Conservation (phyloP, 495 filamentous ascomycete genomes). For the Pyronema domesticum region DNA sequence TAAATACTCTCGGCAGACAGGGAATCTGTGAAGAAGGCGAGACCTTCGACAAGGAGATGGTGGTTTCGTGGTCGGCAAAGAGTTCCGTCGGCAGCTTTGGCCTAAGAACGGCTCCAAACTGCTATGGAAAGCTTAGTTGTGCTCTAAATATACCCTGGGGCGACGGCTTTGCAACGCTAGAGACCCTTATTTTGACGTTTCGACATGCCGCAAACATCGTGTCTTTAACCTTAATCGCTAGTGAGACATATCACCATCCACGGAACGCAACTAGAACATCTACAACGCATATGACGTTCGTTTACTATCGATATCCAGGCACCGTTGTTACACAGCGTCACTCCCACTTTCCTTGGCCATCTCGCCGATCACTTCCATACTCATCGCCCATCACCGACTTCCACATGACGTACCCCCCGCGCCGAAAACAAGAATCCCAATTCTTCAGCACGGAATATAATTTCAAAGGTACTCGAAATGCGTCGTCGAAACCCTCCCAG, state of each 20-base stretch:
- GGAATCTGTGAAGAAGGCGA: neutral
- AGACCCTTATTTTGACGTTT: too few relatives aligned
- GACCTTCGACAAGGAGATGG: too few relatives aligned
- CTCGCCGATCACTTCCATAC: neutral
- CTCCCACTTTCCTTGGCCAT: neutral
- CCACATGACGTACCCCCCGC: neutral
- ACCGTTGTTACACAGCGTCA: neutral
- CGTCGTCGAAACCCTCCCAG: too few relatives aligned
- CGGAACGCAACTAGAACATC: neutral
- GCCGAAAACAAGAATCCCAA: neutral
- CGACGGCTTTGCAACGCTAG: too few relatives aligned
- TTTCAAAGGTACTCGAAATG: neutral
- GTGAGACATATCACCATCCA: too few relatives aligned
- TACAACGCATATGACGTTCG: neutral
- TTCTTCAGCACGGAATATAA: neutral
- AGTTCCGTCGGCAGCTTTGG: too few relatives aligned
- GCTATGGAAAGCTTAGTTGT: too few relatives aligned
- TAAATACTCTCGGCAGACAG: neutral
- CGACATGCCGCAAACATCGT: too few relatives aligned
- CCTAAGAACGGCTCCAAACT: too few relatives aligned
- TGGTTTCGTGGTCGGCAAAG: too few relatives aligned
- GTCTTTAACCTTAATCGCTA: too few relatives aligned
- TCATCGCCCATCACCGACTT: neutral
- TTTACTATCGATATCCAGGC: neutral
- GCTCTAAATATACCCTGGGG: too few relatives aligned